phyloP scores from a whole-genome alignment of 306 rosid species.

The Cicer cuneatum region DNA sequence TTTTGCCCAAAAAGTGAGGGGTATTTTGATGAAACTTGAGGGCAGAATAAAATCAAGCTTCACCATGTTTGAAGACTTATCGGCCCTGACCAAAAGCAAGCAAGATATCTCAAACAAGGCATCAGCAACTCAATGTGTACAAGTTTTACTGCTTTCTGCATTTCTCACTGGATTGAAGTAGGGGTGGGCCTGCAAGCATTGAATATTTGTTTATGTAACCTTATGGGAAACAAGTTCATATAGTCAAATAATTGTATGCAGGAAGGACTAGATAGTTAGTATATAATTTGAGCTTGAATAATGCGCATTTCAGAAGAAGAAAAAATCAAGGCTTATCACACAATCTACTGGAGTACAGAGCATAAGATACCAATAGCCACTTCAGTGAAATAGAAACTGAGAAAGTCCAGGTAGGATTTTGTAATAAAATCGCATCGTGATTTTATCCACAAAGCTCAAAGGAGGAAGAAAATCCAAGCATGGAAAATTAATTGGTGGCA shows the following conservation, averaged over 20 bases:
- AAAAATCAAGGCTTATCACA: background rate
- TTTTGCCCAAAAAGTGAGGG: background rate
- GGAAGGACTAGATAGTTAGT: background rate
- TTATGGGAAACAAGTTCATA: conserved; percentile 16
- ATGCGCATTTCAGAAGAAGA: background rate
- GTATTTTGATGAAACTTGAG: conserved; percentile 13
- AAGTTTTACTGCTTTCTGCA: conserved; percentile 81
- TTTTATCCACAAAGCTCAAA: background rate
- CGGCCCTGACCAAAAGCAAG: conserved; percentile 30
- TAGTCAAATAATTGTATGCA: background rate
- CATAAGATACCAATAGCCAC: background rate
- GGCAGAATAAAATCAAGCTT: conserved; percentile 47
- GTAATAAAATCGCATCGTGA: background rate
- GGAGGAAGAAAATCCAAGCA: conserved; percentile 1
- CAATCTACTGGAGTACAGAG: background rate
- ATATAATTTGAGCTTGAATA: background rate
- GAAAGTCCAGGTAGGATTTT: background rate
- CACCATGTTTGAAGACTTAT: conserved; percentile 41
- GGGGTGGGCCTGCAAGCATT: conserved; percentile 79
- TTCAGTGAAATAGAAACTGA: conserved; percentile 2
- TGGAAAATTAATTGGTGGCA: background rate
- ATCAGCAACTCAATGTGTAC: conserved; percentile 55
- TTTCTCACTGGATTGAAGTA: conserved; percentile 76
- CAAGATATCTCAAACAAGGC: conserved; percentile 37
- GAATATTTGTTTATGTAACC: background rate